Evolutionary conservation across 768 basidiomycete species (phyloP).

Genomic region (Wakefieldia striispora): DNA sequence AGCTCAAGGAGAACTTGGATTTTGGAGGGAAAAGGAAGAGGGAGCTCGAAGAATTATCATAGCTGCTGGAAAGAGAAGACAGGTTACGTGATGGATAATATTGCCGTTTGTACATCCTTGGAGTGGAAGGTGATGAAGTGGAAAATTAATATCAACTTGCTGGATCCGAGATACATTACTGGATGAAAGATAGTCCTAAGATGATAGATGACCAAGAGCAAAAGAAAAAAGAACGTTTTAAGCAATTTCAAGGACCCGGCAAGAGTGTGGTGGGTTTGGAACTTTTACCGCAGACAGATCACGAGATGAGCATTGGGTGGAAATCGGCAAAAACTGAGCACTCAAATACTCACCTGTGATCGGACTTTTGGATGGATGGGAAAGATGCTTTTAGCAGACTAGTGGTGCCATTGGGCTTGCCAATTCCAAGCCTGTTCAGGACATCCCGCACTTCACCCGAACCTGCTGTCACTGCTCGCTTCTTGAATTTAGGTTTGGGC

Average conservation of each 20-base stretch:
- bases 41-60: constrained; percentile 64
- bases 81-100: constrained; percentile 20
- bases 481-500: constrained; percentile 57
- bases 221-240: constrained; percentile 7
- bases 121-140: constrained; percentile 1
- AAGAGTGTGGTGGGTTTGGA: constrained; percentile 12
- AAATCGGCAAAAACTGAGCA: not conserved
- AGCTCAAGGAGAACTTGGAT: constrained; percentile 80
- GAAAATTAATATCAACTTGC: constrained; percentile 10
- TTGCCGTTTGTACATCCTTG: constrained; percentile 8
- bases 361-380: constrained; percentile 48
- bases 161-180: constrained; percentile 22
- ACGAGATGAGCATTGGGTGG: constrained; percentile 3
- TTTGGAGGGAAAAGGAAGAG: constrained; percentile 86
- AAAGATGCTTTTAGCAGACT: constrained; percentile 73
- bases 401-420: constrained; percentile 59
- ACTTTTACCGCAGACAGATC: constrained; percentile 9
- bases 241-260: constrained; percentile 13
- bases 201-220: constrained; percentile 4
- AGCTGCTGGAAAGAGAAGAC: constrained; percentile 34
- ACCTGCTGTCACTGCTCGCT: constrained; percentile 46
- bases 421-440: constrained; percentile 78
- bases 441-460: constrained; percentile 79
- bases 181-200: constrained; percentile 11
- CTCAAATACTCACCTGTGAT: constrained; percentile 39